phyloP scores from a whole-genome alignment of 2,329 filamentous ascomycete species.

The Canariomyces notabilis region DNA sequence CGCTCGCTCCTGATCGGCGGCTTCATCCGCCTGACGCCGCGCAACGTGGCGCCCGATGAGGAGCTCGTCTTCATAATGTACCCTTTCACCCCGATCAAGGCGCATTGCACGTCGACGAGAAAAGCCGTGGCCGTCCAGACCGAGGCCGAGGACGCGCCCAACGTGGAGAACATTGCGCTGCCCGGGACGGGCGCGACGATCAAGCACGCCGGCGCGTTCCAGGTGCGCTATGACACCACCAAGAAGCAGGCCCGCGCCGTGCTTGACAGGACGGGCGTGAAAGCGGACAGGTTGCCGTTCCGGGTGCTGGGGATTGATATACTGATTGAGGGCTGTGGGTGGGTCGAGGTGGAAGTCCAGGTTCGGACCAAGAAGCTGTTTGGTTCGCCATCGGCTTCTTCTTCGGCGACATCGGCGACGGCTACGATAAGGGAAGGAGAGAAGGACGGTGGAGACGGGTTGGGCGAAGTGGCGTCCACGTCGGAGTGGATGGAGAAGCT shows the following conservation, averaged over 20 bases:
- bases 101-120: slow-evolving; percentile 72
- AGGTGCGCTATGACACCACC: slow-evolving; percentile 78
- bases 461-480: not conserved
- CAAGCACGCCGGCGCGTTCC: slow-evolving; percentile 67
- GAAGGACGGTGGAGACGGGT: slow-evolving; percentile 3
- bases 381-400: slow-evolving; percentile 5
- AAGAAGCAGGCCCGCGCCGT: slow-evolving; percentile 69
- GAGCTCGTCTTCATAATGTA: slow-evolving; percentile 67
- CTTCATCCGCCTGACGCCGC: slow-evolving; percentile 80
- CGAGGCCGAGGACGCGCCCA: slow-evolving; percentile 51
- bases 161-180: slow-evolving; percentile 59
- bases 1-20: slow-evolving; percentile 82
- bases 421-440: slow-evolving; percentile 11
- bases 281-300: slow-evolving; percentile 69
- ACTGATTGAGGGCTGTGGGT: slow-evolving; percentile 86
- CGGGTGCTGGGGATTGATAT: slow-evolving; percentile 76
- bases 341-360: slow-evolving; percentile 84
- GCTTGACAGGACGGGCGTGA: slow-evolving; percentile 57
- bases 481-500: slow-evolving; percentile 24
- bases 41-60: slow-evolving; percentile 52
- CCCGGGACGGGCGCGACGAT: slow-evolving; percentile 55
- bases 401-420: not conserved
- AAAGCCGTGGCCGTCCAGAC: slow-evolving; percentile 74
- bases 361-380: slow-evolving; percentile 56
- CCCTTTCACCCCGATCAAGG: slow-evolving; percentile 72